Base-by-base conservation (phyloP, 805 yeast genomes). In the Metschnikowia cubensis region DNA sequence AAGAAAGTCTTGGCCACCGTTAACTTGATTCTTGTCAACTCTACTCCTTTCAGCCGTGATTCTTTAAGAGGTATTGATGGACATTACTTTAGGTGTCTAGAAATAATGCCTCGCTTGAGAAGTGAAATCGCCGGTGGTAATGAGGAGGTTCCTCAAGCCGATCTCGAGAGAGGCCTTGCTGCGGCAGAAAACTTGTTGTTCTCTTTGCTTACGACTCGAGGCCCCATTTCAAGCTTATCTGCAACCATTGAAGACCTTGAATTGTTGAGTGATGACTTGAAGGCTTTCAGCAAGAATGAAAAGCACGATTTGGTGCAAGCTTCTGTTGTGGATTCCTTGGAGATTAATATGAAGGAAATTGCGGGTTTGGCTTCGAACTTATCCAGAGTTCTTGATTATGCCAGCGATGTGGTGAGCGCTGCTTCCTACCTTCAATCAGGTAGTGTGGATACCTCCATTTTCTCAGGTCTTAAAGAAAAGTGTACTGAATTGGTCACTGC, bases 51-150 rank as follows among this genome's bases (percentile, higher is more conserved):
- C 48, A 62, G 62, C 3, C 68, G 58, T 1, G 55, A 62, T 4
- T 49, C 56, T 1, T 61, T 82, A 35, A 70, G 70, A 11, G 74
- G 73, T 0, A 52, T 62, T 29, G 85, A 84, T 59, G 58, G 63
- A 0, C 78, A 79, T 57, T 90, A 81, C 67, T 87, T 79, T 70
- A 75, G 88, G 52, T 65, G 89, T 7, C 67, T 94, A 35, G 98
- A 94, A 58, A 62, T 91, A 25, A 66, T 92, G 40, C 97, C 97
- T 3, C 75, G 92, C 42, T 69, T 92, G 50, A 77, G 96, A 59
- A 77, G 84, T 17, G 70, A 87, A 2, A 82, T 84, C 10, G 66
- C 81, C 1, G 73, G 73, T 13, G 80, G 83, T 13, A 78, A 83
- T 7, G 85, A 81, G 6, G 97, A 89, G 58, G 82, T 88, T 21